Evolutionary conservation across 352 stramenopile species (phyloP).

Genomic region (Plasmopara muralis): DNA sequence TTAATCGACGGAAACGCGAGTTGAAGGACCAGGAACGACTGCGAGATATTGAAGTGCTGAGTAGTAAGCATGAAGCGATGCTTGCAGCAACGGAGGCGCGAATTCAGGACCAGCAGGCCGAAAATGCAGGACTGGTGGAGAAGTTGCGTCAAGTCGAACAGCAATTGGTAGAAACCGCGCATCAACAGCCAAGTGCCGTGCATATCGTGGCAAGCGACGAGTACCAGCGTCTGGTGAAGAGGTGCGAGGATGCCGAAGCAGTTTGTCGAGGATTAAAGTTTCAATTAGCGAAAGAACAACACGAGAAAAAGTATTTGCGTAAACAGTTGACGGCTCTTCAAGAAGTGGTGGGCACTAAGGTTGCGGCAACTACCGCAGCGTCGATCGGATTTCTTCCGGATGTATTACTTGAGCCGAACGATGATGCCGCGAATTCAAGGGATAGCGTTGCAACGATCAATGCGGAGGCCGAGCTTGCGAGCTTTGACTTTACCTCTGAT

Average conservation of each 20-base stretch:
- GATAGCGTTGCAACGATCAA: slow-evolving; percentile 34
- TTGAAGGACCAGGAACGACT: slow-evolving; percentile 36
- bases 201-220: slow-evolving; percentile 41
- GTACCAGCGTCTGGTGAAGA: slow-evolving; percentile 50
- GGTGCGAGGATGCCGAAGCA: slow-evolving; percentile 57
- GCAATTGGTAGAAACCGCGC: slow-evolving; percentile 16
- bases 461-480: slow-evolving; percentile 46
- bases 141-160: slow-evolving; percentile 40
- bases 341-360: slow-evolving; percentile 16
- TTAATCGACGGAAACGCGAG: slow-evolving; percentile 25
- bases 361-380: slow-evolving; percentile 22
- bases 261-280: slow-evolving; percentile 59
- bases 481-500: slow-evolving; percentile 48
- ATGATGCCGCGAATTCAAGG: slow-evolving; percentile 23
- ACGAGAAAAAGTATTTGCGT: slow-evolving; percentile 72
- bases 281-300: slow-evolving; percentile 66
- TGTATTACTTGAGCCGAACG: slow-evolving; percentile 5
- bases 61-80: slow-evolving; percentile 21
- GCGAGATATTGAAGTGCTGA: slow-evolving; percentile 26
- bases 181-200: slow-evolving; percentile 17
- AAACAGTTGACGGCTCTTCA: slow-evolving; percentile 50
- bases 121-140: slow-evolving; percentile 26
- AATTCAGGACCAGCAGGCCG: slow-evolving; percentile 14
- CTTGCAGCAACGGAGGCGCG: slow-evolving; percentile 16
- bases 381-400: slow-evolving; percentile 27